Base-by-base conservation (phyloP, 768 basidiomycete species). In the Xerocomellus dryophilus region DNA sequence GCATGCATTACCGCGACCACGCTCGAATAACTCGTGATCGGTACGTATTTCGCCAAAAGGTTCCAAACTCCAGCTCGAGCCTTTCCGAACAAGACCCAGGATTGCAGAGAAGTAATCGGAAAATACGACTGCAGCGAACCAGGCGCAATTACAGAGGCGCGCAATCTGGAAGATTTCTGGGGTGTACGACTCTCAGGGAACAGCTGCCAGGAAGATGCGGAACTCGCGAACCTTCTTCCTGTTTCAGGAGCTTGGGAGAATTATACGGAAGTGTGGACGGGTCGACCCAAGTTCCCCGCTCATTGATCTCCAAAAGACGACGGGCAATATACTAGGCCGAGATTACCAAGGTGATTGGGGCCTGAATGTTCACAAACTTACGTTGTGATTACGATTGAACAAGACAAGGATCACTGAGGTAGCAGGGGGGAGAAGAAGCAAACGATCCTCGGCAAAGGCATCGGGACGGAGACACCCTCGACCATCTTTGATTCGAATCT, bases 311-410 rank as follows among this genome's bases (percentile, higher is more conserved):
- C 49, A 88, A 74, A 3, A 93, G 72, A 61, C 85, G 90, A 51
- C 76, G 75, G 10, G 88, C 90, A 49, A 93, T 91, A 68, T 88
- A 90, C 89, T 94, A 56, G 4, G 43, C 25, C 7, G 42, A 25
- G 3, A 12, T 54, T 21, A 46, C 41, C 1, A 41, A 40, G 35
- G 42, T 17, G 29, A 4, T 5, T 2, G 7, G 48, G 41, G 2
- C 14, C 14, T 2, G 49, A 46, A 50, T 31, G 7, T 1, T 20
- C 5, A 5, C 4, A 17, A 12, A 70, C 85, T 57, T 58, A 91
- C 90, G 62, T 90, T 93, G 64, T 93, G 91, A 57, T 93, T 93
- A n/a, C 91, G 80, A 64, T 78, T 90, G 78, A 93, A 93, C n/a
- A 91, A 66, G n/a, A 93, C 79, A 20, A 93, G 77, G n/a, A 93